These are phyloP conservation scores for Boletus subparvulus DNA, from an alignment of 768 basidiomycete genomes.

Conservation along the genomic window DNA sequence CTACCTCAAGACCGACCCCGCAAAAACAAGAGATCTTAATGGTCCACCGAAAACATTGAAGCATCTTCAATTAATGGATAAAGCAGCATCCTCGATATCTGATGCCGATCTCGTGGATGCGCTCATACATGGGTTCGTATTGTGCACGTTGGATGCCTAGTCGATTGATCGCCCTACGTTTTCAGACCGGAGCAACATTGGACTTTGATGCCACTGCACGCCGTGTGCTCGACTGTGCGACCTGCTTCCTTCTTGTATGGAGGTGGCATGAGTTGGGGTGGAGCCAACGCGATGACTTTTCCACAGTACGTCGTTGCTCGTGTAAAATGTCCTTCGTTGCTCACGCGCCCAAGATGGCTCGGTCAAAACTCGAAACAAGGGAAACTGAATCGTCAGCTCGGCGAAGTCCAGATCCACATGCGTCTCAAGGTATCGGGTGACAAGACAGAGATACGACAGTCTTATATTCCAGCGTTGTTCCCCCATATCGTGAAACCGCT, in stretches of 20 bases:
- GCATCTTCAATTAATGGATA: slow-evolving; percentile 77
- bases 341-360: slow-evolving; percentile 68
- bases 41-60: slow-evolving; percentile 69
- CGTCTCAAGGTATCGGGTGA: slow-evolving; percentile 90
- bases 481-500: slow-evolving; percentile 80
- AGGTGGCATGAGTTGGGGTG: slow-evolving; percentile 59
- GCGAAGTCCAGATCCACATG: slow-evolving; percentile 94
- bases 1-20: slow-evolving; percentile 83
- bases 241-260: slow-evolving; percentile 89
- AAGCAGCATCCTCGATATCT: slow-evolving; percentile 89
- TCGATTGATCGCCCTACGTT: not conserved
- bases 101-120: slow-evolving; percentile 93
- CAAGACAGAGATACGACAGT: slow-evolving; percentile 84
- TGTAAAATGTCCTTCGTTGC: not conserved
- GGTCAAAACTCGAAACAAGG: slow-evolving; percentile 94
- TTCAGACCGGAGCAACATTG: slow-evolving; percentile 90
- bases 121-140: slow-evolving; percentile 82
- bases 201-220: slow-evolving; percentile 92
- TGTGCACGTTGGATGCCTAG: not conserved
- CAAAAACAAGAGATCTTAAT: slow-evolving; percentile 51
- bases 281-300: slow-evolving; percentile 70
- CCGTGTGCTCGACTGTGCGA: slow-evolving; percentile 83
- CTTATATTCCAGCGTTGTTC: slow-evolving; percentile 87
- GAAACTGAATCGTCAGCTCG: slow-evolving; percentile 77
- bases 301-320: slow-evolving; percentile 62